phyloP scores from a whole-genome alignment of 441 rosid species.

The Lepidium campestre region DNA sequence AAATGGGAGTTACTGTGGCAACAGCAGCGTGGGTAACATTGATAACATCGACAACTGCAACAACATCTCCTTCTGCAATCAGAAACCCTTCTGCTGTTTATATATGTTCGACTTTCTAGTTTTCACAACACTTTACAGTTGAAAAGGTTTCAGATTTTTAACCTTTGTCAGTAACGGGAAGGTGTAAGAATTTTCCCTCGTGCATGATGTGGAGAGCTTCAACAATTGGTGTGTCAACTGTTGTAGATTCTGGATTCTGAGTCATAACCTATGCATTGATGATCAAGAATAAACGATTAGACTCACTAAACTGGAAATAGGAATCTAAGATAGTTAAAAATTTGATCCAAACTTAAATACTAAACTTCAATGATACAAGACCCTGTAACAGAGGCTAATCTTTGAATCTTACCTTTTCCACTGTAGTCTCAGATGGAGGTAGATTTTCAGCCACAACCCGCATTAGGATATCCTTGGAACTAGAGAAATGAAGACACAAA shows the following conservation, averaged over 20 bases:
- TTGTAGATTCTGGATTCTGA: conserved; percentile 89
- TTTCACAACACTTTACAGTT: background rate
- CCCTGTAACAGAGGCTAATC: background rate
- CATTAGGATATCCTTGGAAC: conserved; percentile 96
- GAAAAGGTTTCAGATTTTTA: conserved; percentile 2
- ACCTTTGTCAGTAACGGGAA: conserved; percentile 91
- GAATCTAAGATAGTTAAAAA: background rate
- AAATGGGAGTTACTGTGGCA: conserved; percentile 62
- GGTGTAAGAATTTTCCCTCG: conserved; percentile 93
- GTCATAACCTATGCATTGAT: conserved; percentile 75
- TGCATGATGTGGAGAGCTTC: conserved; percentile 95
- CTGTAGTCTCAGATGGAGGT: conserved; percentile 58
- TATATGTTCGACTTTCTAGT: background rate
- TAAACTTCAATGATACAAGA: background rate
- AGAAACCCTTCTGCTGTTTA: conserved; percentile 19
- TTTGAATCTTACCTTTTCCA: conserved; percentile 62
- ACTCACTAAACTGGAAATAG: background rate
- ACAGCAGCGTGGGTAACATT: conserved; percentile 90
- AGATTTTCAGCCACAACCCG: conserved; percentile 81
- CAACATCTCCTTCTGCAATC: conserved; percentile 42
- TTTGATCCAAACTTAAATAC: background rate
- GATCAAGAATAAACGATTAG: background rate
- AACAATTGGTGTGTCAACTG: conserved; percentile 79
- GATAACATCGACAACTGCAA: conserved; percentile 82
- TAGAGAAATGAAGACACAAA: conserved; percentile 28